Evolutionary conservation across 768 basidiomycete genomes (phyloP).

Genomic region (Russula virescens): DNA sequence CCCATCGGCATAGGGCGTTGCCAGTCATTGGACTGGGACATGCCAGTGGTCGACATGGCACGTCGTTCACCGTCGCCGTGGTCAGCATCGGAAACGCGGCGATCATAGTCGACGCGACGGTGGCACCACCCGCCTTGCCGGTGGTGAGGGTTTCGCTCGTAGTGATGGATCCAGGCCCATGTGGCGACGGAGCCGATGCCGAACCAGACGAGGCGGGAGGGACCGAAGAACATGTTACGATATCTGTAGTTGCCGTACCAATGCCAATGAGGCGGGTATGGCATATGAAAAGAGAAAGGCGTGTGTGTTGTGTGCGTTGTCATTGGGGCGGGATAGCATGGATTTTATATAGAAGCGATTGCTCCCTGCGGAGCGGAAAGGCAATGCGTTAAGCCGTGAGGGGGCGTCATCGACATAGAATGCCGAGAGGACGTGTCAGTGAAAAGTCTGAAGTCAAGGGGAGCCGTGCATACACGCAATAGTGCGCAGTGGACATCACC

Average conservation of each 20-base stretch:
- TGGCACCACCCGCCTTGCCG: constrained; percentile 14
- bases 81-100: constrained; percentile 29
- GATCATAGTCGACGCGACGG: constrained; percentile 35
- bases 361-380: too few species aligned
- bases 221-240: constrained; percentile 27
- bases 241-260: neutral
- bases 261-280: neutral
- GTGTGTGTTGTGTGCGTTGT: too few species aligned
- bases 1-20: neutral
- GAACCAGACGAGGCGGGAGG: constrained; percentile 69
- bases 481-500: neutral
- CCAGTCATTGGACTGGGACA: neutral
- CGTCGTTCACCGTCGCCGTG: constrained; percentile 6
- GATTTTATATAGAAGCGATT: too few species aligned
- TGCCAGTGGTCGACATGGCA: too few species aligned
- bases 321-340: too few species aligned
- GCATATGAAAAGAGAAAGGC: neutral
- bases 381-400: constrained; percentile 4
- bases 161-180: constrained; percentile 35
- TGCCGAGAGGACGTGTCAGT: neutral
- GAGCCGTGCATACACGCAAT: constrained; percentile 7
- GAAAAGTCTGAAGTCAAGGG: too few species aligned
- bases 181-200: constrained; percentile 47
- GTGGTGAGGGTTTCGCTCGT: constrained; percentile 32
- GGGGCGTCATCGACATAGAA: neutral